Conservation (phyloP, 2,329 filamentous ascomycete species). For the Pseudogymnoascus pannorum region DNA sequence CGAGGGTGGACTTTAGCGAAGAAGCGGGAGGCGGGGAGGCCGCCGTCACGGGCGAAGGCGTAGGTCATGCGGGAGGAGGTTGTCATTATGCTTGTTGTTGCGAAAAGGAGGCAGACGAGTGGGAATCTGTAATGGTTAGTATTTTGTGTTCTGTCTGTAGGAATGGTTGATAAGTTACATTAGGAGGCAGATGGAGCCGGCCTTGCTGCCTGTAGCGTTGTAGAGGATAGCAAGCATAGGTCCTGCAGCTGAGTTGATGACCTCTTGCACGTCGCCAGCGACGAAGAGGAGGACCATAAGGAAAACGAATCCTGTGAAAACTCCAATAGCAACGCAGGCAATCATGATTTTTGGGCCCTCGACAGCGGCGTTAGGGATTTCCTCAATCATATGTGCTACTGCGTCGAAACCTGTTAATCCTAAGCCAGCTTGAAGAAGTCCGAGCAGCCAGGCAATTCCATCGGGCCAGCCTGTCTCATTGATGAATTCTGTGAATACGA, state of each 20-base stretch:
- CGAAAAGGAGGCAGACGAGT: slow-evolving; percentile 56
- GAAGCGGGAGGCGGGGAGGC: slow-evolving; percentile 52
- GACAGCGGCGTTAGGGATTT: slow-evolving; percentile 38
- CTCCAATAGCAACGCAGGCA: slow-evolving; percentile 33
- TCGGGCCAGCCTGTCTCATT: slow-evolving; percentile 41
- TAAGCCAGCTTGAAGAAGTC: slow-evolving; percentile 36
- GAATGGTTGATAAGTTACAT: slow-evolving; percentile 12
- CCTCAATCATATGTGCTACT: slow-evolving; percentile 38
- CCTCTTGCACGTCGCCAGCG: slow-evolving; percentile 35
- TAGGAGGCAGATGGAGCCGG: slow-evolving; percentile 17
- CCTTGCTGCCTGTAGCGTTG: slow-evolving; percentile 14
- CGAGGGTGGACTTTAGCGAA: slow-evolving; percentile 55
- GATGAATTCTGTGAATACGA: slow-evolving; percentile 48
- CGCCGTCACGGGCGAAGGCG: slow-evolving; percentile 60
- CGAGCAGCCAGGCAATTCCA: slow-evolving; percentile 34
- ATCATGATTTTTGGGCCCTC: slow-evolving; percentile 20
- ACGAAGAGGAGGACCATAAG: slow-evolving; percentile 37
- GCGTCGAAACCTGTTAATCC: slow-evolving; percentile 37
- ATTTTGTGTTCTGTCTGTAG: not conserved
- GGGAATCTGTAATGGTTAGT: slow-evolving; percentile 46
- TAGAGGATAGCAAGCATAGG: slow-evolving; percentile 20
- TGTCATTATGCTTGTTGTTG: slow-evolving; percentile 57
- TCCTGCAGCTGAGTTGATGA: slow-evolving; percentile 37
- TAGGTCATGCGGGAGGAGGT: slow-evolving; percentile 60
- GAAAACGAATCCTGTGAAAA: slow-evolving; percentile 35